Percentiles rank a stretch among this genome's conserved stretches.
These are phyloP conservation scores for Ceratocystis papillata DNA, from an alignment of 2,329 filamentous ascomycete genomes.

Conservation along the genomic window DNA sequence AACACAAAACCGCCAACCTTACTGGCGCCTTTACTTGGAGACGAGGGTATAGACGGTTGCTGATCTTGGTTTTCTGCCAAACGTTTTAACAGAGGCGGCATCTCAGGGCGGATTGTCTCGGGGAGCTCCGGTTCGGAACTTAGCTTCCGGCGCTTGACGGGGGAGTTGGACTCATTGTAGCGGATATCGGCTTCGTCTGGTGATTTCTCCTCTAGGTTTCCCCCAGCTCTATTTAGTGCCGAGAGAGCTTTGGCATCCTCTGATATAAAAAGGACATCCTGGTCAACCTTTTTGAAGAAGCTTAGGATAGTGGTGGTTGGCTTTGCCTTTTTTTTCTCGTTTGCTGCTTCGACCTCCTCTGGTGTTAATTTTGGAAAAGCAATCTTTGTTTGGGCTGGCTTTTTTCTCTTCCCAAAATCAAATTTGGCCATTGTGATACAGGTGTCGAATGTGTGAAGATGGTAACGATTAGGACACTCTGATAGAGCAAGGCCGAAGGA, in stretches of 20 bases:
- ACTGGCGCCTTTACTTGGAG: constrained; percentile 25
- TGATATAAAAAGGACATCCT: constrained; percentile 25
- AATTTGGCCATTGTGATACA: constrained; percentile 17
- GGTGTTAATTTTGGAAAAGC: constrained; percentile 22
- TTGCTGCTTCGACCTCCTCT: constrained; percentile 20
- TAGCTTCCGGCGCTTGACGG: constrained; percentile 37
- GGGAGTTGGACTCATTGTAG: constrained; percentile 25
- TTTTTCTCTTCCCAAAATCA: constrained; percentile 23
- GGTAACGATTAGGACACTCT: not conserved
- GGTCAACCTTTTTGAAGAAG: constrained; percentile 62
- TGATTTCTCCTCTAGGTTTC: constrained; percentile 29
- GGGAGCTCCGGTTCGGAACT: constrained; percentile 28
- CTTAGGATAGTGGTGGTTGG: constrained; percentile 58
- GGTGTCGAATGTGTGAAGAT: not conserved
- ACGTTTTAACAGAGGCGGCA: not conserved
- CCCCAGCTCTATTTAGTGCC: constrained; percentile 31
- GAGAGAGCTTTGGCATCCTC: constrained; percentile 27
- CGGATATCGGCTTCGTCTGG: constrained; percentile 17
- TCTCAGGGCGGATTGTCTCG: not conserved
- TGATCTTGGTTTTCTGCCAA: not conserved
- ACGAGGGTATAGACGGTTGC: constrained; percentile 24
- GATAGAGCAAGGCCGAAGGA: not conserved
- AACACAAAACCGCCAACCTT: constrained; percentile 44
- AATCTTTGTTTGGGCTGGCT: constrained; percentile 22
- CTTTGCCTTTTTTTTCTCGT: constrained; percentile 32